phyloP scores from a whole-genome alignment of 257 asterid genomes.

The Lithospermum erythrorhizon region DNA sequence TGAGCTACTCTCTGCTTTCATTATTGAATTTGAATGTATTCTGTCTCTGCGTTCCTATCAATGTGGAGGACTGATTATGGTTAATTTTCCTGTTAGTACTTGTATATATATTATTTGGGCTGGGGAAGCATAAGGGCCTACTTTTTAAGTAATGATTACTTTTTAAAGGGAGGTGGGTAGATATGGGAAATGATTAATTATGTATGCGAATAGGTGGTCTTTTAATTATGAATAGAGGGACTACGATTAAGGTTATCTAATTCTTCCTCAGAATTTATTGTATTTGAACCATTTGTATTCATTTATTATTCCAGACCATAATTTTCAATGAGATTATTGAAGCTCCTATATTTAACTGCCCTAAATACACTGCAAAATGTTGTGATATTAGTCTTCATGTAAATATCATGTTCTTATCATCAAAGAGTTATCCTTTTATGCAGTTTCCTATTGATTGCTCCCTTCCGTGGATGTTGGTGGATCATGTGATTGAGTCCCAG shows the following conservation, averaged over 20 bases:
- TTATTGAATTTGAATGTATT: too few relatives aligned
- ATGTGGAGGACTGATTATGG: too few relatives aligned
- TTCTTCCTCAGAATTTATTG: not conserved
- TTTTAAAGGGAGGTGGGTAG: not conserved
- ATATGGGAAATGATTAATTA: not conserved
- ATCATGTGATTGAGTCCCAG: slow-evolving; percentile 74
- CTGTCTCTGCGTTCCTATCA: too few relatives aligned
- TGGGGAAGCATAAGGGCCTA: too few relatives aligned
- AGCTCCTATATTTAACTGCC: not conserved
- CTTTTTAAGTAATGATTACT: too few relatives aligned
- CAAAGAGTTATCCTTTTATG: slow-evolving; percentile 12
- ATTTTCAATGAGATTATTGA: not conserved
- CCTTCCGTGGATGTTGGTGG: slow-evolving; percentile 99
- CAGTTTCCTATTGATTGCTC: slow-evolving; percentile 99
- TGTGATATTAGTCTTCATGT: not conserved
- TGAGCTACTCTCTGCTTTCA: too few relatives aligned
- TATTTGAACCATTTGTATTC: too few relatives aligned
- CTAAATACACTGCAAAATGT: not conserved
- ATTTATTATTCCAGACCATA: not conserved
- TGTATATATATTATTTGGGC: too few relatives aligned
- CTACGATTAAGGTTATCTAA: too few relatives aligned
- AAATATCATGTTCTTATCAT: not conserved
- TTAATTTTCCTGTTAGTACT: too few relatives aligned
- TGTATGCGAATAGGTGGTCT: too few relatives aligned
- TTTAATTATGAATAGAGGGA: not conserved